A percentile compares a stretch with the other conserved stretches of the same genome.
Conservation (phyloP, 2,329 filamentous ascomycete genomes). For the Phoma herbarum region DNA sequence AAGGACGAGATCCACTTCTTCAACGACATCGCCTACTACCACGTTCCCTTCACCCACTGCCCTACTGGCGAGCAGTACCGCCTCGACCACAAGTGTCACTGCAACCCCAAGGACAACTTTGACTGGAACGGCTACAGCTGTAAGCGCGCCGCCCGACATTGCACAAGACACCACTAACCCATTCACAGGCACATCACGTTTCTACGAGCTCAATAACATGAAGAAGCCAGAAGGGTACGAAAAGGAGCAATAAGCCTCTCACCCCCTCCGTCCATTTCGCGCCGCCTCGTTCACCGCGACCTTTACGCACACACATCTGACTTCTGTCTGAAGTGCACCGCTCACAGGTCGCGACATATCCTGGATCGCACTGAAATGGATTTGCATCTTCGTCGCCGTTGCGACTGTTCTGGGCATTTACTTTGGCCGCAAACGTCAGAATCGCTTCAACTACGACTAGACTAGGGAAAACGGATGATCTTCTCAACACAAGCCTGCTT, state of each 20-base stretch:
- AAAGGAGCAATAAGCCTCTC: constrained; percentile 62
- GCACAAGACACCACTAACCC: constrained; percentile 22
- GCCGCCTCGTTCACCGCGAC: constrained; percentile 5
- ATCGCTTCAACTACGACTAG: constrained; percentile 24
- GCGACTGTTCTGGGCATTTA: constrained; percentile 11
- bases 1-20: constrained; percentile 98
- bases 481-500: constrained; percentile 6
- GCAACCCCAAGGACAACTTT: constrained; percentile 96
- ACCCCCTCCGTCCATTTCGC: constrained; percentile 6
- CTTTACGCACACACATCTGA: constrained; percentile 33
- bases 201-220: constrained; percentile 82
- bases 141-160: constrained; percentile 59
- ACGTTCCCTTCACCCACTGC: constrained; percentile 97
- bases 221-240: constrained; percentile 88
- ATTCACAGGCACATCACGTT: constrained; percentile 83
- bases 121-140: constrained; percentile 99
- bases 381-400: constrained; percentile 3
- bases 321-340: constrained; percentile 20
- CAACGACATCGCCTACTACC: constrained; percentile 98
- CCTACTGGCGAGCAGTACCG: constrained; percentile 88
- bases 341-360: constrained; percentile 10
- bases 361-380: constrained; percentile 7
- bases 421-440: constrained; percentile 15
- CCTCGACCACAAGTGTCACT: constrained; percentile 87
- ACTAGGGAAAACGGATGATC: constrained; percentile 7